Base-by-base conservation (phyloP, 768 basidiomycete species). In the Lactarius trivialis region DNA sequence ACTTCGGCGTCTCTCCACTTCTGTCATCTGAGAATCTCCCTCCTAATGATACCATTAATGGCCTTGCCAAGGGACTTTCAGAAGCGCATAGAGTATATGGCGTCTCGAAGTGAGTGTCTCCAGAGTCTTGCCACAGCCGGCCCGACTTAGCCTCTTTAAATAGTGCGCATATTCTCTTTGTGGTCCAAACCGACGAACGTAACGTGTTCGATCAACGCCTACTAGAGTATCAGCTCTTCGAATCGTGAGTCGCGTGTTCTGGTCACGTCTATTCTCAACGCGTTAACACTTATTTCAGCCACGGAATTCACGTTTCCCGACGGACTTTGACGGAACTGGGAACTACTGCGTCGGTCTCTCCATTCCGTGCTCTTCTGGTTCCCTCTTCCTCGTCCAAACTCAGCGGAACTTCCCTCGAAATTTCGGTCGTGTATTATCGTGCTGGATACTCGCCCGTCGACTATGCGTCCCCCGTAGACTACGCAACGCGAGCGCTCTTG, bases 151-250 rank as follows among this genome's bases (percentile, higher is more conserved):
- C 28, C 43, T n/a, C 48, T 56, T 60, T 1, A 39, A 37, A 55
- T 65, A 82, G 81, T 12, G 78, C 85, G 5, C 75, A 73, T 39
- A 82, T 98, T 30, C 78, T 98, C 14, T 91, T 98, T 69, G 92
- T 98, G n/a, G 84, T 92, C 0, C 94, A 95, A 69, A 80, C 84
- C 4, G 82, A 83, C 45, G 96, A 98, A 72, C 81, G 95, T 39
- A 99, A 99, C 73, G 82, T 96, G 5, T 98, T 98, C 71, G 96
- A 98, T 72, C 96, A 99, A 72, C 80, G 88, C 15, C 83, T 81
- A 77, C 74, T 98, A 26, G 93, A 98, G 73, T 97, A 92, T 64
- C 86, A 92, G 64, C 77, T 99, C 0, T 73, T 92, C 0, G 85
- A 93, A 68, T 82, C 74, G 93, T 93, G 70, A 53, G 81, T 74